These are phyloP conservation scores for Chaetomidium leptoderma DNA, from an alignment of 495 filamentous ascomycete species.

Conservation along the genomic window DNA sequence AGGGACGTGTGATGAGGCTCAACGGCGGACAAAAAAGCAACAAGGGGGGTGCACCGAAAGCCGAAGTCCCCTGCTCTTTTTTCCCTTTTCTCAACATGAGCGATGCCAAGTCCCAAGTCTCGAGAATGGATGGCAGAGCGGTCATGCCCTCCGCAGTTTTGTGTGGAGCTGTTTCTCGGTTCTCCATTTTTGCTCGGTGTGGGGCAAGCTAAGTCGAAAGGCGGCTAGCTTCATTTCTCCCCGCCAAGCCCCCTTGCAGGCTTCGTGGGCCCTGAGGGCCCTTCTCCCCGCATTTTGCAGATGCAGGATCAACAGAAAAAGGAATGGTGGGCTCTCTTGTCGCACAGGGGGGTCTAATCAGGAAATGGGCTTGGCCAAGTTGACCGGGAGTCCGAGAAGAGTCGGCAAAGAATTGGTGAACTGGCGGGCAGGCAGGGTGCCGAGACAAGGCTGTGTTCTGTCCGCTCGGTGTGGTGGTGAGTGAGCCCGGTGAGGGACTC, in stretches of 20 bases:
- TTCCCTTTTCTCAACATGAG: background rate
- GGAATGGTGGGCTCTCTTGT: conserved; percentile 1
- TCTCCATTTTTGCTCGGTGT: conserved; percentile 5
- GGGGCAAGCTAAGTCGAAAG: background rate
- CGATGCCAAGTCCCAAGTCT: background rate
- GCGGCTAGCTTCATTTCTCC: background rate
- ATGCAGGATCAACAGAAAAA: conserved; percentile 10
- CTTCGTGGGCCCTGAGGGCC: conserved; percentile 8
- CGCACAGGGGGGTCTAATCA: background rate
- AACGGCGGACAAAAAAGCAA: background rate
- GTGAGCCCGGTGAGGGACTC: background rate
- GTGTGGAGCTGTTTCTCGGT: background rate
- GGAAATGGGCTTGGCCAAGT: background rate
- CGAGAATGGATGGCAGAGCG: background rate
- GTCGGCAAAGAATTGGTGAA: background rate
- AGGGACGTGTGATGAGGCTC: conserved; percentile 2
- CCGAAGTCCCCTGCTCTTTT: background rate
- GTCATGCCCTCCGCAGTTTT: conserved; percentile 4
- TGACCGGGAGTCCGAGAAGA: background rate
- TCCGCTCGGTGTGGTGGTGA: background rate
- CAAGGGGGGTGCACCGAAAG: background rate
- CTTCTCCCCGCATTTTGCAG: conserved; percentile 12
- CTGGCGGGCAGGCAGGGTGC: background rate
- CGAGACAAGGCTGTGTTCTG: background rate
- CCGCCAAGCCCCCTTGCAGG: conserved; percentile 13